A percentile compares a stretch with the other conserved stretches of the same genome.
Evolutionary conservation across 371 early-diverging fungal genomes (phyloP).

Genomic region (Lichtheimia ornata): DNA sequence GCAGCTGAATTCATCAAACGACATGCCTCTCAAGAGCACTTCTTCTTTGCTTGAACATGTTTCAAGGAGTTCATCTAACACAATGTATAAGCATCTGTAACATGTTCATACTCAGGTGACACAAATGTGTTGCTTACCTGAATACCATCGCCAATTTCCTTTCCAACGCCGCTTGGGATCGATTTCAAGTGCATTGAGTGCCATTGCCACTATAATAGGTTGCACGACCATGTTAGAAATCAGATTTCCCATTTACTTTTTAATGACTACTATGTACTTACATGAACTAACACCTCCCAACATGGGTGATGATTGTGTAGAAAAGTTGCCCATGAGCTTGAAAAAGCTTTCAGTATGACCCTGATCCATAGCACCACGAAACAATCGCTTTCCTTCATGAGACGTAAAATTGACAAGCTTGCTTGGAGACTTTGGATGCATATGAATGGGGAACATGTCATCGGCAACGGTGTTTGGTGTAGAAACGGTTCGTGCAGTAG

Average conservation of each 20-base stretch:
- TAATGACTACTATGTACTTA: conserved; percentile 42
- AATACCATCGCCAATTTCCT: conserved; percentile 89
- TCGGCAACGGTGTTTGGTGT: neutral
- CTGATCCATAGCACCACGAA: conserved; percentile 72
- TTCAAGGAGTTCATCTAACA: conserved; percentile 74
- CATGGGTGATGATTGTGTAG: conserved; percentile 81
- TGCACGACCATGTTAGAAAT: neutral
- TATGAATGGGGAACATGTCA: too few species aligned
- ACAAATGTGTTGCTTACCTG: conserved; percentile 21
- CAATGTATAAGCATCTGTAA: neutral
- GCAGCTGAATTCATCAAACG: conserved; percentile 85
- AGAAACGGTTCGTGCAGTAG: neutral
- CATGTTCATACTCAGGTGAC: neutral
- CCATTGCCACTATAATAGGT: conserved; percentile 77
- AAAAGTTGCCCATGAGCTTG: conserved; percentile 82
- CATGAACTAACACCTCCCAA: conserved; percentile 56
- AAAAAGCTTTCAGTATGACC: conserved; percentile 88
- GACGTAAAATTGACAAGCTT: conserved; percentile 68
- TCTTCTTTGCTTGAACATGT: conserved; percentile 76
- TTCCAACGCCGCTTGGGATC: conserved; percentile 90
- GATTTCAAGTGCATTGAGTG: conserved; percentile 90
- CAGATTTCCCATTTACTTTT: conserved; percentile 43
- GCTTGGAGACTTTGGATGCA: too few species aligned
- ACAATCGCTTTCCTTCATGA: conserved; percentile 72
- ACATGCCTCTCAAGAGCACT: conserved; percentile 77